Conservation (phyloP, 2,329 filamentous ascomycete genomes). For the Diaporthe helianthi region DNA sequence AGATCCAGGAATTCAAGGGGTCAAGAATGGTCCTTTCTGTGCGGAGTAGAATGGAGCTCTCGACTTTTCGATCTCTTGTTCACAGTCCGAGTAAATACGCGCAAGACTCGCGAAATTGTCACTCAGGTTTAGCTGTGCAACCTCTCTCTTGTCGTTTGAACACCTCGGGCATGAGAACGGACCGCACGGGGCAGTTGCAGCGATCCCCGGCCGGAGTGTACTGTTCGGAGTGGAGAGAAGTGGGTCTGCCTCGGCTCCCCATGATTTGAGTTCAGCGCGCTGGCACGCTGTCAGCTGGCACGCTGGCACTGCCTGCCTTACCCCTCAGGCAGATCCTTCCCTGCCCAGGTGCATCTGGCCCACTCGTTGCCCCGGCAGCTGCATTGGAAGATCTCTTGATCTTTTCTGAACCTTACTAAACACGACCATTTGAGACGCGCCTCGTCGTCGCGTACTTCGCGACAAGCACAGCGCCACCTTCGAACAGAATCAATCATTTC, state of each 20-base stretch:
- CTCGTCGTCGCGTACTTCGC: background rate
- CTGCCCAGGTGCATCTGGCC: background rate
- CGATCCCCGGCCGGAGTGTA: background rate
- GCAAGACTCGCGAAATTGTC: conserved; percentile 23
- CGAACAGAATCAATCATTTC: background rate
- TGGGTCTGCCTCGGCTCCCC: conserved; percentile 21
- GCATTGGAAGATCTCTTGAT: background rate
- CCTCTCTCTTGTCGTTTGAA: background rate
- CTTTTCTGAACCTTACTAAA: background rate
- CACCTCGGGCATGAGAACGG: background rate
- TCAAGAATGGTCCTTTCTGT: conserved; percentile 12
- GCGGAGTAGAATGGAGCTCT: conserved; percentile 12
- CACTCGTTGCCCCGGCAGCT: conserved; percentile 30
- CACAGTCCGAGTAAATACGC: conserved; percentile 25
- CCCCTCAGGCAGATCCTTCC: background rate
- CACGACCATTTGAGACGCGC: conserved; percentile 21
- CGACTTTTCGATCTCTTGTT: conserved; percentile 21
- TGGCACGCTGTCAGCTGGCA: background rate
- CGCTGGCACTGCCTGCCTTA: background rate
- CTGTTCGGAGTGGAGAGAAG: background rate
- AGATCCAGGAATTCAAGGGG: conserved; percentile 8
- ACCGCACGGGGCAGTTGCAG: background rate
- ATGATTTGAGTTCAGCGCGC: background rate
- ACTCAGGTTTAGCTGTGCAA: conserved; percentile 21
- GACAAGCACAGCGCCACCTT: conserved; percentile 4